Percentiles rank a stretch among this genome's conserved stretches.
Conservation (phyloP, 2,329 filamentous ascomycete species). For the Hortaea werneckii region DNA sequence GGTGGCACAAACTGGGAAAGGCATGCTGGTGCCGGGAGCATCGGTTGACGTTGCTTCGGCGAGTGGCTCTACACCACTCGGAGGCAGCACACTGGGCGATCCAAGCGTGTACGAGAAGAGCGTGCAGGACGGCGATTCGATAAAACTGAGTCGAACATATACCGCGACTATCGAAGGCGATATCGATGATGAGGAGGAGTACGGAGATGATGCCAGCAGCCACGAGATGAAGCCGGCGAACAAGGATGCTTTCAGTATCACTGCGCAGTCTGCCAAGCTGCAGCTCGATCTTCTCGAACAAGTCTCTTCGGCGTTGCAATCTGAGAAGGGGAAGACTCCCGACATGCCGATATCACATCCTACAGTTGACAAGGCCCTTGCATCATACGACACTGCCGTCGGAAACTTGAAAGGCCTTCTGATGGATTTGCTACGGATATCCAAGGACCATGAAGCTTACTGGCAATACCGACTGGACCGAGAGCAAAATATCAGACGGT, state of each 20-base stretch:
- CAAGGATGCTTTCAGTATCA: constrained; percentile 94
- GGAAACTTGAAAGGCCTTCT: constrained; percentile 76
- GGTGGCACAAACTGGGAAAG: constrained; percentile 8
- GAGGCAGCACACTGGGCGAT: constrained; percentile 40
- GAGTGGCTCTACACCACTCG: constrained; percentile 25
- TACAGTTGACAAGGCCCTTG: constrained; percentile 63
- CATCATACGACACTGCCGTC: constrained; percentile 82
- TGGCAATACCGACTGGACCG: constrained; percentile 94
- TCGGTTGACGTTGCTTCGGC: constrained; percentile 41
- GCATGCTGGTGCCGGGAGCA: constrained; percentile 29
- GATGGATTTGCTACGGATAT: constrained; percentile 81
- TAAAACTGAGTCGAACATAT: constrained; percentile 36
- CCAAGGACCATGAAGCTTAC: constrained; percentile 84
- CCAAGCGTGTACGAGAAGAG: constrained; percentile 50
- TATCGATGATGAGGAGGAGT: constrained; percentile 58
- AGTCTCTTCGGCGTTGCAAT: constrained; percentile 71
- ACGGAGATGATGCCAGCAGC: constrained; percentile 69
- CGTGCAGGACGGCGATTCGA: constrained; percentile 43
- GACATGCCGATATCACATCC: constrained; percentile 64
- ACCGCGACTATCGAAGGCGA: constrained; percentile 47
- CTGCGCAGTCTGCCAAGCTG: constrained; percentile 84
- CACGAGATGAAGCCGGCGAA: constrained; percentile 61
- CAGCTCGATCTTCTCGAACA: constrained; percentile 84
- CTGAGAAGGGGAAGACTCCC: constrained; percentile 61
- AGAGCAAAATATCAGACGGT: constrained; percentile 79